Base-by-base conservation (phyloP, 2,329 filamentous ascomycete genomes). In the Rhynchosporium secalis region DNA sequence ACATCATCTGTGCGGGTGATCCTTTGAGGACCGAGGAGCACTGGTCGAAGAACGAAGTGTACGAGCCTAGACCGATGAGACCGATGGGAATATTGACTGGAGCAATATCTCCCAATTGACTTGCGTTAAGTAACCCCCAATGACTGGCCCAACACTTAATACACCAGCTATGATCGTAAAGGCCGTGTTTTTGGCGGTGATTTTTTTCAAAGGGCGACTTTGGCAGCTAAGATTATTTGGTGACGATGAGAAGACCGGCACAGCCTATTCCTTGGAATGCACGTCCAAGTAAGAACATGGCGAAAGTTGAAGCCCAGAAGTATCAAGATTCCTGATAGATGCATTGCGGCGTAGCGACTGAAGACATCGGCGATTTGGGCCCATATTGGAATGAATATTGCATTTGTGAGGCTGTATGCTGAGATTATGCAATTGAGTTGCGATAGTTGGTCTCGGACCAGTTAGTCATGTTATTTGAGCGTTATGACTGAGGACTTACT, bases 351-450 rank as follows among this genome's bases (percentile, higher is more conserved):
- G 70, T 88, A 83, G 2, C 87, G 81, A 15, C 87, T 87, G 67
- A 87, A 88, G 33, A 89, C 80, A 66, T 90, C 85, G 15, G 84
- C 81, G 49, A 86, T 78, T 67, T 89, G 86, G 1, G 83, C 85
- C 75, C 86, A 89, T 58, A 83, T 81, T 3, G 86, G 86, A 8
- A 89, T 85, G 66, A 89, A 89, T 1, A 86, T 82, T 1, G 87
- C 86, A 0, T 84, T 84, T 0, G 86, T 87, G 13, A 91, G 77
- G 58, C 86, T 89, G 74, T 89, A 90, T 6, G 86, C 79, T 0
- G 87, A 86, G 20, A 89, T 83, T 69, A 91, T 87, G 86, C 86
- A 89, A 70, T 87, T 89, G 2, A 88, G 78, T 68, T 87, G 81
- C 20, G 81, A 78, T 4, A 85, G 71, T 69, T 85, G 72, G 63